These are phyloP conservation scores for Pseudocercospora cruenta DNA, from an alignment of 2,329 filamentous ascomycete species.

Conservation along the genomic window DNA sequence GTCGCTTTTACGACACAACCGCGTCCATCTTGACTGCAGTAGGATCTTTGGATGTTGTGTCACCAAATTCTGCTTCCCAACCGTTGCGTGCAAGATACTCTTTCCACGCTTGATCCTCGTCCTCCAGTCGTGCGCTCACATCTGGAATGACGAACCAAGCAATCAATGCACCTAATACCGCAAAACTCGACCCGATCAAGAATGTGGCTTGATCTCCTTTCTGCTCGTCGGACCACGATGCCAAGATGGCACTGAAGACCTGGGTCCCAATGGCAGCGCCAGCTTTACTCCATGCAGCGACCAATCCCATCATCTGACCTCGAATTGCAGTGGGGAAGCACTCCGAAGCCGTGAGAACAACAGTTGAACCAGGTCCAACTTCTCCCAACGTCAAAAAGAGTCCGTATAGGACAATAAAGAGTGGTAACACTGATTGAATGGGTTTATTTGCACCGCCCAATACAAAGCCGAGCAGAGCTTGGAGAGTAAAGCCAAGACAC, in stretches of 20 bases:
- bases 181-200: slow-evolving; percentile 76
- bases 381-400: slow-evolving; percentile 77
- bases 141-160: slow-evolving; percentile 57
- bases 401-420: slow-evolving; percentile 75
- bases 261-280: slow-evolving; percentile 80
- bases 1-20: slow-evolving; percentile 7
- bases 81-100: slow-evolving; percentile 17
- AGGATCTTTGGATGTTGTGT: slow-evolving; percentile 13
- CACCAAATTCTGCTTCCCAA: slow-evolving; percentile 21
- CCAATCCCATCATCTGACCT: slow-evolving; percentile 71
- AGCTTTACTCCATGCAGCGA: slow-evolving; percentile 72
- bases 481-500: slow-evolving; percentile 68
- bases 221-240: slow-evolving; percentile 57
- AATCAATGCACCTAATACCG: slow-evolving; percentile 69
- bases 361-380: slow-evolving; percentile 66
- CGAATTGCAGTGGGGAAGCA: slow-evolving; percentile 83
- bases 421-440: slow-evolving; percentile 38
- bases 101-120: slow-evolving; percentile 21
- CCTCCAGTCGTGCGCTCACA: slow-evolving; percentile 18
- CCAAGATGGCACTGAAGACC: slow-evolving; percentile 68
- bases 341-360: slow-evolving; percentile 81
- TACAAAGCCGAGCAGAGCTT: slow-evolving; percentile 79
- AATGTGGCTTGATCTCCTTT: slow-evolving; percentile 78
- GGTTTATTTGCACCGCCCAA: slow-evolving; percentile 68
- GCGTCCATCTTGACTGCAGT: slow-evolving; percentile 15